phyloP scores from a whole-genome alignment of 163 green algal species.

The Scenedesmus sp. region DNA sequence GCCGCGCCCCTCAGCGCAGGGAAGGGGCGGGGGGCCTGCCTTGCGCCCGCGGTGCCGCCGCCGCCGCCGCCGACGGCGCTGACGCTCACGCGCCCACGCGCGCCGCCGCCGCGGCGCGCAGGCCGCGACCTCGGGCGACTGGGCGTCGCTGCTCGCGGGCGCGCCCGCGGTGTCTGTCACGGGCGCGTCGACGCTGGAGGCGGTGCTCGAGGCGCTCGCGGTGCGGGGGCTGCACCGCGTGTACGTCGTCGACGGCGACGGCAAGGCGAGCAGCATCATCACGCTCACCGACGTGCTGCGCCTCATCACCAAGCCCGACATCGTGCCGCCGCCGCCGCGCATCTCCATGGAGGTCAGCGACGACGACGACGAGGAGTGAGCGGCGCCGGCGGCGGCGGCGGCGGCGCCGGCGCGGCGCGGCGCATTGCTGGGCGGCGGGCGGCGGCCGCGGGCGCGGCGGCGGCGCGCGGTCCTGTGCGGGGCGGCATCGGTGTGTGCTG shows the following conservation, averaged over 20 bases:
- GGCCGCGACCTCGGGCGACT: constrained; percentile 18
- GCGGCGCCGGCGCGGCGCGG: too few species aligned
- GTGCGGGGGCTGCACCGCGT: constrained; percentile 70
- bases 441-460: too few species aligned
- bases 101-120: neutral
- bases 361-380: constrained; percentile 13
- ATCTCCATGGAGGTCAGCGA: neutral
- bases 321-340: neutral
- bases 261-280: constrained; percentile 63
- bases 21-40: too few species aligned
- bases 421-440: too few species aligned
- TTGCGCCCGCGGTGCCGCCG: too few species aligned
- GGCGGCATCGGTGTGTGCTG: too few species aligned
- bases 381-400: too few species aligned
- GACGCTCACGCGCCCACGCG: neutral
- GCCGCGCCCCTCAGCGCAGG: too few species aligned
- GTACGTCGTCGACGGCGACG: constrained; percentile 68
- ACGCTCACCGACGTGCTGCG: constrained; percentile 60
- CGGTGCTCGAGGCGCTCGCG: constrained; percentile 52
- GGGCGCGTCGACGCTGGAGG: constrained; percentile 6
- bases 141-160: neutral
- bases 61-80: neutral
- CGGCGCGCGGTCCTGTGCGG: too few species aligned
- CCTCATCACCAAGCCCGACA: constrained; percentile 22
- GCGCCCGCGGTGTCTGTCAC: neutral